A percentile compares a stretch with the other conserved stretches of the same genome.
phyloP scores from a whole-genome alignment of 257 asterid species.

The Eustoma russellianum region DNA sequence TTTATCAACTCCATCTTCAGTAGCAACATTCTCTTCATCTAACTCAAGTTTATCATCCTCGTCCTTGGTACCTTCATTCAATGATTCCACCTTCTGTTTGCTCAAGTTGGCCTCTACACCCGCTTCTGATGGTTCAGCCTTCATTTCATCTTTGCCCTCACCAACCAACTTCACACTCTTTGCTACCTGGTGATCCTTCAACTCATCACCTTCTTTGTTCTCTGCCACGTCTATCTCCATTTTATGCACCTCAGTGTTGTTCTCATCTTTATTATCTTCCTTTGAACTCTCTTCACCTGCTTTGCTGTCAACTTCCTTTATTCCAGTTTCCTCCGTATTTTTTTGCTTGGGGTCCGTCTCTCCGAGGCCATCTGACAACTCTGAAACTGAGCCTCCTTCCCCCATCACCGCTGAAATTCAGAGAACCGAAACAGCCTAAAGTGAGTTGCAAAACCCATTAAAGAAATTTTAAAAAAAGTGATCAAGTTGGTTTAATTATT shows the following conservation, averaged over 20 bases:
- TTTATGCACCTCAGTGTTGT: constrained; percentile 18
- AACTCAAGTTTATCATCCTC: not conserved
- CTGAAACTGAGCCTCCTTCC: constrained; percentile 43
- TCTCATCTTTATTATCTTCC: not conserved
- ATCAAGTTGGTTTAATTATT: not conserved
- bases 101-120: too few relatives aligned
- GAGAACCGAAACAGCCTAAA: constrained; percentile 1
- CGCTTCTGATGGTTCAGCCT: constrained; percentile 1
- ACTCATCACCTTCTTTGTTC: constrained; percentile 14
- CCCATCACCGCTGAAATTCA: constrained; percentile 40
- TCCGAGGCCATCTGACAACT: constrained; percentile 23
- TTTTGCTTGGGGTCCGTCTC: constrained; percentile 21
- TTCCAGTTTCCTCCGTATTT: constrained; percentile 1
- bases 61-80: constrained; percentile 10
- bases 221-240: constrained; percentile 45
- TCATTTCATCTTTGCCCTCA: not conserved
- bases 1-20: constrained; percentile 6
- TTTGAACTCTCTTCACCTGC: constrained; percentile 9
- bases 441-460: constrained; percentile 4
- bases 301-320: constrained; percentile 13
- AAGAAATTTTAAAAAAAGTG: not conserved
- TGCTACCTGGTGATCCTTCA: constrained; percentile 14
- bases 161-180: constrained; percentile 12
- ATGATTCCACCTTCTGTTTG: not conserved
- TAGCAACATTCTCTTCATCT: constrained; percentile 4